Evolutionary conservation across 164 flowering plant genomes (phyloP), one percentile per base, ranked within the genome.

Genomic region (Piper betle): DNA sequence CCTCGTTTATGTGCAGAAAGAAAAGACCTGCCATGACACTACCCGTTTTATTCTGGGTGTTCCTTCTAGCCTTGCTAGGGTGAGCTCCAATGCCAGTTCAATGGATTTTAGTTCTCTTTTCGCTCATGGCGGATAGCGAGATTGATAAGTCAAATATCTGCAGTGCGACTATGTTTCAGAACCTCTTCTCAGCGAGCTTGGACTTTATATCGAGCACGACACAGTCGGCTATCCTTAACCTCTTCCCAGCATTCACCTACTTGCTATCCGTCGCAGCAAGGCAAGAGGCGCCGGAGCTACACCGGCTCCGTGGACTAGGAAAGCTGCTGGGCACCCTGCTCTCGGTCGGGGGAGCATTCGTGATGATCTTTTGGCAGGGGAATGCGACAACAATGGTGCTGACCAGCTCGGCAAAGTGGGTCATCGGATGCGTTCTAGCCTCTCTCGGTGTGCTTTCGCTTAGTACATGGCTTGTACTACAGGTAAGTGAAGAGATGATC

Each of bases 141-240:
- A 46, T 15, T 46, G n/a, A 37, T 17, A 57, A 7, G 60, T 9
- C 11, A 20, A 38, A 8, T 3, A 15, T 7, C 13, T 53, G 63
- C 63, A 66, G 68, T 59, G 68, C 62, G 6, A 66, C 68, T 19
- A 5, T 66, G 16, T 66, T 66, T 53, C 68, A 66, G 59, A 66
- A 66, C 52, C 68, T 66, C 4, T 66, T 66, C 63, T 60, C 63
- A 6, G 62, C 59, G 10, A 66, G 68, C 59, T 60, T 66, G 63
- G 54, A 66, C 55, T 66, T 59, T 59, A 41, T 66, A 53, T 66
- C 68, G 33, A 59, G 63, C 19, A 66, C 68, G 37, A 33, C 68
- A 40, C 68, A 59, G 60, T 66, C 68, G 5, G 68, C 68, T 10
- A 53, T 66, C 3, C 53, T 54, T 54, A 66, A 66, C 53, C 63